phyloP scores from a whole-genome alignment of 2,329 filamentous ascomycete genomes.

The Colletotrichum australisinense region DNA sequence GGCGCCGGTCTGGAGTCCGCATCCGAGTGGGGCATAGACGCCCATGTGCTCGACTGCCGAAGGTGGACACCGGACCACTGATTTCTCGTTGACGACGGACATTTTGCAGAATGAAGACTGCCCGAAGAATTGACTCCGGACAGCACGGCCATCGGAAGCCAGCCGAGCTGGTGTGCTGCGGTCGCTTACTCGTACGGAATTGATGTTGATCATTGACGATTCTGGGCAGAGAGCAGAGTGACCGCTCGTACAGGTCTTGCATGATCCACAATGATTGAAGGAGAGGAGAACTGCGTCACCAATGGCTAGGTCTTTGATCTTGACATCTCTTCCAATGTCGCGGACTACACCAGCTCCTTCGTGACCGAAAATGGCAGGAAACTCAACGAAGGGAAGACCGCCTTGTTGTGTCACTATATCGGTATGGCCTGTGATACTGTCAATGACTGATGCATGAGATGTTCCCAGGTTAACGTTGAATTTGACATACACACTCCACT shows the following conservation, averaged over 20 bases:
- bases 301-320: constrained; percentile 88
- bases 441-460: neutral
- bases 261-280: constrained; percentile 93
- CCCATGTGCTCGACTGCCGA: constrained; percentile 89
- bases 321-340: constrained; percentile 93
- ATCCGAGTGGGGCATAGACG: constrained; percentile 76
- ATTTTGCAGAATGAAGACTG: constrained; percentile 99
- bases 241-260: constrained; percentile 99
- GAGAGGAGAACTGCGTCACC: constrained; percentile 93
- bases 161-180: constrained; percentile 93
- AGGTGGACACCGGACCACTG: constrained; percentile 90
- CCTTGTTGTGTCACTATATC: constrained; percentile 59
- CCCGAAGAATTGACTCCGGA: constrained; percentile 95
- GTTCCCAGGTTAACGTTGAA: neutral
- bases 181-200: constrained; percentile 80
- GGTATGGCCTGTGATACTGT: constrained; percentile 67
- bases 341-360: constrained; percentile 93
- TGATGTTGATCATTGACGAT: constrained; percentile 49
- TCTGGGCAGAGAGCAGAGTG: constrained; percentile 90
- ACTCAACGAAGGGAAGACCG: constrained; percentile 47
- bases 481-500: constrained; percentile 77
- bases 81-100: constrained; percentile 98
- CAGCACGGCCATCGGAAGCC: constrained; percentile 91
- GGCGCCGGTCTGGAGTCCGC: constrained; percentile 98
- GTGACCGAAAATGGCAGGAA: constrained; percentile 89